Evolutionary conservation across 1,284 basidiomycete genomes (phyloP).

Genomic region (Ceratorhiza oryzae-sativae): DNA sequence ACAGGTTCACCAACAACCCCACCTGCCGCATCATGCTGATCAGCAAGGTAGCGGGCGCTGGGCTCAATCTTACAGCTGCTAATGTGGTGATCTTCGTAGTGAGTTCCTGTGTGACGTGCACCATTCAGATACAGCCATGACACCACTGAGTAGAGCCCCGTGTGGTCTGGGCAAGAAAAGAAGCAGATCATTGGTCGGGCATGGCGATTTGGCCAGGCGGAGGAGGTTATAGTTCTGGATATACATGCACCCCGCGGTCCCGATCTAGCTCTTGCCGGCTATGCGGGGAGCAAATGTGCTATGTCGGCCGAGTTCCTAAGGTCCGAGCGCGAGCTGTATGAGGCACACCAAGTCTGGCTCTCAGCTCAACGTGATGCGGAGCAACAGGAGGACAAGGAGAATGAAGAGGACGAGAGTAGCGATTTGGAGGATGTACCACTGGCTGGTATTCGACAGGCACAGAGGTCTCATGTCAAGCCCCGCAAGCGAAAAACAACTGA

Average conservation of each 20-base stretch:
- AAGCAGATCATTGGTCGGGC: slow-evolving; percentile 16
- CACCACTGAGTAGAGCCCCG: neutral
- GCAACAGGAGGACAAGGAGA: too few species aligned
- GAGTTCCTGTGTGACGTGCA: neutral
- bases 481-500: too few species aligned
- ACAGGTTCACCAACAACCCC: neutral
- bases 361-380: too few species aligned
- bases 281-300: neutral
- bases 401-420: too few species aligned
- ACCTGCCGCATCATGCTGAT: slow-evolving; percentile 28
- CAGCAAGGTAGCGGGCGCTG: slow-evolving; percentile 19
- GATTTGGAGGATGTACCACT: too few species aligned
- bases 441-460: too few species aligned
- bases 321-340: neutral
- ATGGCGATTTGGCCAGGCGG: slow-evolving; percentile 6
- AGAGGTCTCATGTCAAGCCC: too few species aligned
- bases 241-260: neutral
- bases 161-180: slow-evolving; percentile 24
- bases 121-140: neutral
- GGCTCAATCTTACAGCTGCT: slow-evolving; percentile 11
- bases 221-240: neutral
- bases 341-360: neutral
- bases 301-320: slow-evolving; percentile 1
- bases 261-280: slow-evolving; percentile 11
- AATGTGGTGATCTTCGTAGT: slow-evolving; percentile 13